Evolutionary conservation across 768 basidiomycete genomes (phyloP), one percentile per base, ranked within the genome.

Genomic region (Candolleomyces eurysporus): DNA sequence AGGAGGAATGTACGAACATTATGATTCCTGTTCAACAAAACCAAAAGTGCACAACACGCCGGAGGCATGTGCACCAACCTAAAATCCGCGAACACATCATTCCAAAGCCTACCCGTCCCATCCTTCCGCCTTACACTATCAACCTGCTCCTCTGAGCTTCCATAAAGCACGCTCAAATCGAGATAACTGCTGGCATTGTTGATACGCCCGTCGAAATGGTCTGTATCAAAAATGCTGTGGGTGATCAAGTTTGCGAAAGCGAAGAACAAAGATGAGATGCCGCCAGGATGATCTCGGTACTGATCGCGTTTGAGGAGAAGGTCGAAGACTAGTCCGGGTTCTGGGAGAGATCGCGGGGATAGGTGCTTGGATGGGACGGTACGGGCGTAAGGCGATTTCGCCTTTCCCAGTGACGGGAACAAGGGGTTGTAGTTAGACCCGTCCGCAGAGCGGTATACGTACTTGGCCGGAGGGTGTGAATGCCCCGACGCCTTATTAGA

Each of bases 181-280:
- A 94, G 78, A 72, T 94, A 94, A 66, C 86, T 87, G 69, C 85
- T 87, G 0, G 85, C 73, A 48, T 83, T 73, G 67, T 94, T 94
- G 59, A 84, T 79, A 1, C 76, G 78, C 70, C 74, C 77, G 68
- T 87, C 78, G 2, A 19, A 49, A 39, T 68, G 73, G 61, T 81
- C 86, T 7, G 82, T 82, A 64, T 88, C 75, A 76, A 94, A 94
- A 64, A 88, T 79, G 58, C 76, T 79, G 72, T 93, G 91, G 65
- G 90, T 91, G 61, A 92, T 77, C 60, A 92, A 73, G 66, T 91
- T 82, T 13, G 91, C 91, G 66, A 93, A 91, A 0, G 90, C 88
- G 65, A 92, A 93, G 74, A 92, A 89, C 19, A 90, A 74, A 61
- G 83, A 82, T 14, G 87, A 90, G 49, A 92, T 81, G 19, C 91